phyloP scores from a whole-genome alignment of 495 filamentous ascomycete genomes.

The Penicillium roqueforti region DNA sequence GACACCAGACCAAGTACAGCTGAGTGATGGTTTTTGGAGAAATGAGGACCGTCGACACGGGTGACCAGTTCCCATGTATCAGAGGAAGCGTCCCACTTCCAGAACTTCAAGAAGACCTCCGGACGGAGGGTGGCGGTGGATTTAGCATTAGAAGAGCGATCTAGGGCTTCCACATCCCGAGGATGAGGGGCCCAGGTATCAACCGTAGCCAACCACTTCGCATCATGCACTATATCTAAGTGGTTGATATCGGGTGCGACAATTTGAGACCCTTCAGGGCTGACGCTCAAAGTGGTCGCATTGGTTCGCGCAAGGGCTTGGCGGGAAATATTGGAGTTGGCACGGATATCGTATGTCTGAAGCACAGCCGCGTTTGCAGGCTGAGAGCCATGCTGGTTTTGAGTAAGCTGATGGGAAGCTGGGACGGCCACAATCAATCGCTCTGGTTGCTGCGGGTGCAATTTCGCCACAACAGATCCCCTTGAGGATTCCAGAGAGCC shows the following conservation, averaged over 20 bases:
- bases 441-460: conserved; percentile 54
- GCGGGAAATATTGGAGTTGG: conserved; percentile 67
- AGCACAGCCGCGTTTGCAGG: conserved; percentile 50
- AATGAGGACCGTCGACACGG: conserved; percentile 79
- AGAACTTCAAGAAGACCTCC: conserved; percentile 87
- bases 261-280: conserved; percentile 63
- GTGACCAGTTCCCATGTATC: conserved; percentile 69
- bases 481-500: conserved; percentile 19
- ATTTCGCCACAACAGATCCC: conserved; percentile 18
- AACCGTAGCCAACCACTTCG: conserved; percentile 85
- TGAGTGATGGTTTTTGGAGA: conserved; percentile 44
- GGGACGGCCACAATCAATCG: conserved; percentile 60
- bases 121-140: conserved; percentile 26
- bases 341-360: conserved; percentile 79
- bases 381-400: conserved; percentile 29
- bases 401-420: conserved; percentile 39
- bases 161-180: conserved; percentile 55
- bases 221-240: conserved; percentile 69
- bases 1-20: conserved; percentile 66
- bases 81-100: conserved; percentile 65
- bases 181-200: conserved; percentile 80
- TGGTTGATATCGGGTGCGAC: conserved; percentile 69
- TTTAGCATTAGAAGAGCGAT: conserved; percentile 22
- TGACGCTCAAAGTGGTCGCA: conserved; percentile 70
- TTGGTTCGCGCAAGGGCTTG: conserved; percentile 89